Evolutionary conservation across 345 rosid species (phyloP), one percentile per base, ranked within the genome.

Genomic region (Bruguiera sexangula): DNA sequence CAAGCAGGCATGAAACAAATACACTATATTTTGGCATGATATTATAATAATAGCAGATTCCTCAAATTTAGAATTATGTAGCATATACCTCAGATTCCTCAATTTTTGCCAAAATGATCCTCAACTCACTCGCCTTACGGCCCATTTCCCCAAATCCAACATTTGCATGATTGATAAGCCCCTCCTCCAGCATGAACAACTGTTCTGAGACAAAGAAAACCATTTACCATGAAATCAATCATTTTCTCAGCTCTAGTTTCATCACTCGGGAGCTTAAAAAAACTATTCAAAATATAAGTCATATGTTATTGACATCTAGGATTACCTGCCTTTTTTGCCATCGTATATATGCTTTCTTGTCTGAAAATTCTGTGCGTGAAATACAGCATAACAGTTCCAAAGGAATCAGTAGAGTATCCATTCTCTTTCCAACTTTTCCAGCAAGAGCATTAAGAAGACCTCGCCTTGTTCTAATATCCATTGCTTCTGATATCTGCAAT

Each of bases 321-420:
- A 76, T 81, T 82, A 89, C 99, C 97, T 92, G 99, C 90, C 99
- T 92, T 80, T 88, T 95, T 84, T 95, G 99, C 97, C 99, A 95
- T 69, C 88, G 90, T 76, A 95, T 85, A 74, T 86, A 95, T 53
- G 97, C 86, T 83, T 92, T 92, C 83, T 92, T 92, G 75, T 95
- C 97, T 70, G 99, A 86, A 84, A 95, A 95, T 80, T 95, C 97
- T 36, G 96, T 85, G 63, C 93, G 94, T 70, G 99, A 92, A 77
- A 88, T 85, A 58, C 96, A 88, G 61, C 91, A 90, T 75, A 95
- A 82, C 81, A 92, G 69, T 75, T 95, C 98, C 87, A 95, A 79
- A 54, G 99, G 99, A 71, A 95, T 78, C 73, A 95, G 72, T 56
- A 95, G 77, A 63, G 93, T 79, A 71, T 92, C 96, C 97, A 95